Percentiles rank a stretch among this genome's conserved stretches.
phyloP scores from a whole-genome alignment of 2,329 filamentous ascomycete species.

The Fonsecaea erecta region DNA sequence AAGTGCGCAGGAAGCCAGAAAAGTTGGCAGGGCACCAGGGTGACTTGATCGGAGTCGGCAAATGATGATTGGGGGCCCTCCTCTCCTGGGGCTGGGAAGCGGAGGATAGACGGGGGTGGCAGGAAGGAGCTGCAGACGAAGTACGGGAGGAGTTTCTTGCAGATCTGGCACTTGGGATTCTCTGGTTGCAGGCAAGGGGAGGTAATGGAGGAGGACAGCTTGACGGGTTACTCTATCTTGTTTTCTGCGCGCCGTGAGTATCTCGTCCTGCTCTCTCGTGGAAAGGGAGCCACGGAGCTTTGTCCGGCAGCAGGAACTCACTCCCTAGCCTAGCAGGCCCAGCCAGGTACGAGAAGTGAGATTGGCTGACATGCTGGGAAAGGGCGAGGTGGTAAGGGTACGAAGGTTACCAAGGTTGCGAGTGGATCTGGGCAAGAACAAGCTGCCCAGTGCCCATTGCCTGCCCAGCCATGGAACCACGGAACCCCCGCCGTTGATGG shows the following conservation, averaged over 20 bases:
- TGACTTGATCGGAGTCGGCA: slow-evolving; percentile 22
- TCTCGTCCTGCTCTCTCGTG: not conserved
- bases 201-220: not conserved
- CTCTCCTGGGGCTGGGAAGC: not conserved
- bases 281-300: not conserved
- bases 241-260: not conserved
- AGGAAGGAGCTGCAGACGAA: not conserved
- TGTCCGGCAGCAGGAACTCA: not conserved
- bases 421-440: not conserved
- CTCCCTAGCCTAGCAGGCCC: not conserved
- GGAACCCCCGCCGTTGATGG: not conserved
- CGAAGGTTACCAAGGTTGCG: not conserved
- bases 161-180: not conserved
- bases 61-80: slow-evolving; percentile 8
- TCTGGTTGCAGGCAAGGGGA: not conserved
- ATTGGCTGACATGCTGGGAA: not conserved
- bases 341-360: not conserved
- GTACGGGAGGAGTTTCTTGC: not conserved
- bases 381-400: not conserved
- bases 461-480: not conserved
- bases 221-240: not conserved
- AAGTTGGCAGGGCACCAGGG: slow-evolving; percentile 29
- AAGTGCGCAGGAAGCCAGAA: slow-evolving; percentile 20
- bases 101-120: slow-evolving; percentile 1
- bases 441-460: not conserved